Evolutionary conservation across 352 stramenopile species (phyloP).

Genomic region (Globisporangium ultimum): DNA sequence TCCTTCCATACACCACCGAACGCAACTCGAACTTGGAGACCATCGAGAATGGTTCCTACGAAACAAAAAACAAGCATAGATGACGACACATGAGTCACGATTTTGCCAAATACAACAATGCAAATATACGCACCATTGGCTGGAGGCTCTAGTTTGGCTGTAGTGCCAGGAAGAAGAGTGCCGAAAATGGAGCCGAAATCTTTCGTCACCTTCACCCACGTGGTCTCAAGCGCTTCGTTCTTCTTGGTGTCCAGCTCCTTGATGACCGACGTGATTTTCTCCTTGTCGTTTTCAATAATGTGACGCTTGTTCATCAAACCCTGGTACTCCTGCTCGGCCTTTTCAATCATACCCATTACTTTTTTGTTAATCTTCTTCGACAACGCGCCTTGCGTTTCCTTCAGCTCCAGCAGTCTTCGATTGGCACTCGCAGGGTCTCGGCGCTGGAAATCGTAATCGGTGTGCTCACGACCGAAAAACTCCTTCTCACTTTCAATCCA

Average conservation of each 20-base stretch:
- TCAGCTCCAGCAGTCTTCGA: slow-evolving; percentile 86
- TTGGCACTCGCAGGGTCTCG: slow-evolving; percentile 84
- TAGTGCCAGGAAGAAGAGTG: slow-evolving; percentile 96
- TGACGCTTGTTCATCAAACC: slow-evolving; percentile 97
- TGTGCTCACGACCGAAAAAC: slow-evolving; percentile 95
- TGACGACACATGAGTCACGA: not conserved
- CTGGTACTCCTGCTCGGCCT: slow-evolving; percentile 98
- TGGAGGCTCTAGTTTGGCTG: slow-evolving; percentile 97
- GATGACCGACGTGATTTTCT: slow-evolving; percentile 99
- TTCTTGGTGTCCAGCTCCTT: slow-evolving; percentile 99
- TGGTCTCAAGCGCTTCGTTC: slow-evolving; percentile 94
- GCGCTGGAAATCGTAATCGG: slow-evolving; percentile 97
- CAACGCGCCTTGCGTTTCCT: slow-evolving; percentile 92
- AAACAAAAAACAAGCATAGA: slow-evolving; percentile 11
- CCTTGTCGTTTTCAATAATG: slow-evolving; percentile 99
- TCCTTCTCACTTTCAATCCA: slow-evolving; percentile 98
- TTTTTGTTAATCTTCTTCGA: slow-evolving; percentile 99
- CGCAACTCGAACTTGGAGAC: slow-evolving; percentile 98
- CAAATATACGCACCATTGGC: slow-evolving; percentile 60
- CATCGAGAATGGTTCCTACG: slow-evolving; percentile 84
- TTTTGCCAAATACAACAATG: not conserved
- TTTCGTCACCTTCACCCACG: slow-evolving; percentile 98
- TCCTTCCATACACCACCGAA: slow-evolving; percentile 99
- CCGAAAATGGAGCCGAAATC: slow-evolving; percentile 99
- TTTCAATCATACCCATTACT: slow-evolving; percentile 99